These are phyloP conservation scores for Phylloporus sp. DNA, from an alignment of 768 basidiomycete genomes.

Conservation along the genomic window DNA sequence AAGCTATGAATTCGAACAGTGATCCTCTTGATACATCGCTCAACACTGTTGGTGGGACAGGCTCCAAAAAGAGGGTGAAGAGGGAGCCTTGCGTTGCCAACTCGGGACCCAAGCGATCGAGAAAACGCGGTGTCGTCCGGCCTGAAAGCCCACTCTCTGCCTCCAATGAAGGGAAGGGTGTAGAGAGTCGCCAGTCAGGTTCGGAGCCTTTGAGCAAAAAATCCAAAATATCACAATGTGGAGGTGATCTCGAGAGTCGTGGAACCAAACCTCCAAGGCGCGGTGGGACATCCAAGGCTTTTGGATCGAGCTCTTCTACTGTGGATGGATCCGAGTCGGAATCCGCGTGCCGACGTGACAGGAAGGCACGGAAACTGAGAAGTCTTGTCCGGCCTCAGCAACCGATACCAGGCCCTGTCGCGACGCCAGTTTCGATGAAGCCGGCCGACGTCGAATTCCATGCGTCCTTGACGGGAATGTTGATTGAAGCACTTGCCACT, in stretches of 20 bases:
- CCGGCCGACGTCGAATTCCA: constrained; percentile 25
- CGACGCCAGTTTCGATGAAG: constrained; percentile 7
- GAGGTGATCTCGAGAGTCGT: neutral
- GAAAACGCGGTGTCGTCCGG: constrained; percentile 4
- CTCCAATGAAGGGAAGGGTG: neutral
- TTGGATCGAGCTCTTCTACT: constrained; percentile 7
- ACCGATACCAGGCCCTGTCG: neutral
- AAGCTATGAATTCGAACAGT: neutral
- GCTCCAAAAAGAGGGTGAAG: constrained; percentile 5
- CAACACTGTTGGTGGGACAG: neutral
- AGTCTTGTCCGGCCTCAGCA: neutral
- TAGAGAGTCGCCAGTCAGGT: neutral
- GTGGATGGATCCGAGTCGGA: constrained; percentile 1
- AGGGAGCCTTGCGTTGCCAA: neutral
- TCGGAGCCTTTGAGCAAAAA: constrained; percentile 22
- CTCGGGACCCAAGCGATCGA: constrained; percentile 1
- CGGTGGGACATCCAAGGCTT: neutral
- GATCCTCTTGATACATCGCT: neutral
- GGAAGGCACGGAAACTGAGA: constrained; percentile 1
- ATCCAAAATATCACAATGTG: constrained; percentile 7
- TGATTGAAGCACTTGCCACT: constrained; percentile 67
- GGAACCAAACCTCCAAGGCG: neutral
- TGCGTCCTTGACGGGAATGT: constrained; percentile 54
- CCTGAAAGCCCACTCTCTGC: neutral
- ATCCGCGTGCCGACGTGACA: neutral